Percentiles rank a stretch among this genome's conserved stretches.
These are phyloP conservation scores for Diaporthe sp. DNA, from an alignment of 2,329 filamentous ascomycete species.

Conservation along the genomic window DNA sequence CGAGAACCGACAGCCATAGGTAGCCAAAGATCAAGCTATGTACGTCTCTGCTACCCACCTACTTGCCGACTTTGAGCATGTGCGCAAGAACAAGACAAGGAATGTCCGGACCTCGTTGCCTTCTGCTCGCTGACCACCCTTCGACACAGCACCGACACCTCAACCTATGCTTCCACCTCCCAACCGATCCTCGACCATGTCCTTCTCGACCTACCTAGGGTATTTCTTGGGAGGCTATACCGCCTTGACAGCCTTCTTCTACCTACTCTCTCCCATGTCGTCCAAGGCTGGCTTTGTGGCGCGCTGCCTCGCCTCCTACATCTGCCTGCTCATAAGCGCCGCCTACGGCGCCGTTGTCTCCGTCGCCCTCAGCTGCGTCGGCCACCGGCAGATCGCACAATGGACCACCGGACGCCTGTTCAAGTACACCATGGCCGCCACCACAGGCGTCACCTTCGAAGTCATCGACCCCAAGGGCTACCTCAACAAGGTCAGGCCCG, in stretches of 20 bases:
- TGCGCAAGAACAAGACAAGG: not conserved
- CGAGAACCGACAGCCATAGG: conserved; percentile 2
- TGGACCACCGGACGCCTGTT: conserved; percentile 87
- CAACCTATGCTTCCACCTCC: not conserved
- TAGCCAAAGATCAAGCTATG: not conserved
- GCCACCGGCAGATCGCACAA: conserved; percentile 83
- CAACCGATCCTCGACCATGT: conserved; percentile 50
- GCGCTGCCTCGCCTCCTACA: conserved; percentile 76
- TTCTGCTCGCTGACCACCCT: conserved; percentile 28
- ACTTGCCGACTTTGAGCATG: not conserved
- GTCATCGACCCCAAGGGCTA: conserved; percentile 77
- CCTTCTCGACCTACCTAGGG: conserved; percentile 54
- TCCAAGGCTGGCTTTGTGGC: conserved; percentile 77
- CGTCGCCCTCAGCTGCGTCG: conserved; percentile 77
- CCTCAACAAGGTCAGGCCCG: conserved; percentile 78
- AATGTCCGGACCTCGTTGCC: not conserved
- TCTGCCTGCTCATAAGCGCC: conserved; percentile 72
- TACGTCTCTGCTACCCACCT: not conserved
- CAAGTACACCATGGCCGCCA: conserved; percentile 81
- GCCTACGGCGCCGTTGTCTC: conserved; percentile 83
- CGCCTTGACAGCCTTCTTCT: conserved; percentile 69
- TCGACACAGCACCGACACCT: not conserved
- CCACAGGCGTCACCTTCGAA: conserved; percentile 84
- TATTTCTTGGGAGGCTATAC: conserved; percentile 67
- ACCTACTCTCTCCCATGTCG: conserved; percentile 71